Evolutionary conservation across 2,329 filamentous ascomycete genomes (phyloP), one percentile per base, ranked within the genome.

Genomic region (Domatiomyces catenatus): DNA sequence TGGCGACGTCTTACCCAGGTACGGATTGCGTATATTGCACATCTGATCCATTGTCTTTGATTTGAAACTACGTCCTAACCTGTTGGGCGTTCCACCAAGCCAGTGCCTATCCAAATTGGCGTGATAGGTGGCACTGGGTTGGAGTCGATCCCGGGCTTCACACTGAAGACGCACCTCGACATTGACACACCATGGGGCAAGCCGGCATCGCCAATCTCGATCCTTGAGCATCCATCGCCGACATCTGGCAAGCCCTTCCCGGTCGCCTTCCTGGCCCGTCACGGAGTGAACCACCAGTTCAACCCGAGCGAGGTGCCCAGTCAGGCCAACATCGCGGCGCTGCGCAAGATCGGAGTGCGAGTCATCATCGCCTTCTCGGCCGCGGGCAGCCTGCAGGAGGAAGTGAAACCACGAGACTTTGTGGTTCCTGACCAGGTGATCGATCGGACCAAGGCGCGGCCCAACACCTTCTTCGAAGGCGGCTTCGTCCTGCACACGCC

Each of bases 241-340:
- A 79, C 85, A 55, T 79, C 72, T 48, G 72, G 74, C 60, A 71
- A 75, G 59, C 71, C 72, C 6, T 75, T 79, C 46, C 74, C 78
- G 12, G 71, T 98, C 56, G 92, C 92, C 50, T 98, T 98, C 74
- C 79, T 98, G 59, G 87, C 89, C 56, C 87, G 92, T 44, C 92
- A 98, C 69, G 92, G 92, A 58, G 66, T 80, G 10, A 75, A 92
- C 76, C 92, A 98, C 72, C 79, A 95, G 68, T 76, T 85, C 59
- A 87, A 89, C 5, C 92, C 92, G 0, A 89, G 95, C 64, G 92
- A 98, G 70, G 85, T 98, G n/a, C 88, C 89, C 53, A 79, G 82
- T 58, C 86, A 86, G 56, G 92, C 92, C 69, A 98, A 96, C 73
- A 94, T 98, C 62, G 90, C 92, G n/a, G 92, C 92, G n/a, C 75